Conservation (phyloP, 306 rosid genomes). For the Phaseolus lunatus region DNA sequence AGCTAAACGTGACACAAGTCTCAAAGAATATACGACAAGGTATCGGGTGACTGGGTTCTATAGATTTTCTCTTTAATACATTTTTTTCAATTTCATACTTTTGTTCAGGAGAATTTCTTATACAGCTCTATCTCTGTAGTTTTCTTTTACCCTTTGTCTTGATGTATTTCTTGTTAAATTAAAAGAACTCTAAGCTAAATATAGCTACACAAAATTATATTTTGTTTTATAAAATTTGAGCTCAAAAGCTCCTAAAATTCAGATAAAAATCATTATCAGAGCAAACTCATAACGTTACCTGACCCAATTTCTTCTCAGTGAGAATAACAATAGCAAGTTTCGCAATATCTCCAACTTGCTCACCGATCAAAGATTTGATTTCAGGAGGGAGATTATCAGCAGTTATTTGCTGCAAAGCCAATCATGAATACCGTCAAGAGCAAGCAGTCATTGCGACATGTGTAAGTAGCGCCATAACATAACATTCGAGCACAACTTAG, state of each 20-base stretch:
- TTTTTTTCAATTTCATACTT: not conserved
- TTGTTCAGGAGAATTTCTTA: not conserved
- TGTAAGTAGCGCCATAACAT: not conserved
- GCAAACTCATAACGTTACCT: constrained; percentile 47
- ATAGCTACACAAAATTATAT: not conserved
- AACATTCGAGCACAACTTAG: constrained; percentile 5
- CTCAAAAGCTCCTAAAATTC: constrained; percentile 32
- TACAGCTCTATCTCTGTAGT: constrained; percentile 2
- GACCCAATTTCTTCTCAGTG: constrained; percentile 64
- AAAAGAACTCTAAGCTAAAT: not conserved
- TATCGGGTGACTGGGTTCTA: not conserved
- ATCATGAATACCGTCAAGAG: constrained; percentile 11
- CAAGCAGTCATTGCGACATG: not conserved
- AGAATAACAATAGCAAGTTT: constrained; percentile 68
- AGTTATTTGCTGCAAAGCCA: constrained; percentile 72
- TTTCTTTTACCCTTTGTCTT: not conserved
- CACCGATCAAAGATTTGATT: constrained; percentile 51
- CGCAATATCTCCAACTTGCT: constrained; percentile 62
- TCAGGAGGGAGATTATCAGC: constrained; percentile 62
- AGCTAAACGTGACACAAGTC: not conserved
- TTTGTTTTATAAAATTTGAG: constrained; percentile 20
- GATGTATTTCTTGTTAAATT: not conserved
- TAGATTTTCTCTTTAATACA: not conserved
- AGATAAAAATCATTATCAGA: constrained; percentile 24
- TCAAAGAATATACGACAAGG: constrained; percentile 12